Evolutionary conservation across 2,329 filamentous ascomycete genomes (phyloP).

Genomic region (Colletotrichum sp.): DNA sequence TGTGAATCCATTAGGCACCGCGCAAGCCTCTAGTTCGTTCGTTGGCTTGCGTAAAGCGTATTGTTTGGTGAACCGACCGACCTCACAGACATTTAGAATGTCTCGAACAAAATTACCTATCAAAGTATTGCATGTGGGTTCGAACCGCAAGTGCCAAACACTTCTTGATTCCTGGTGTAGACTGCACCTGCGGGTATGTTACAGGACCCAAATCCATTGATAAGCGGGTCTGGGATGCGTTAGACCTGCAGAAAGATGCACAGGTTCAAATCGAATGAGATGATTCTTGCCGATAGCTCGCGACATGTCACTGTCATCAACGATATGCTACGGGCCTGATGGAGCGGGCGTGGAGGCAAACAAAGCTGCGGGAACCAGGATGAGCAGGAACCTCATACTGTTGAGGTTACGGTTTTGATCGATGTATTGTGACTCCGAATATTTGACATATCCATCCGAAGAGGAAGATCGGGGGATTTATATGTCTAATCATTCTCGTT

Average conservation of each 20-base stretch:
- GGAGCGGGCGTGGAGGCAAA: background rate
- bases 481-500: background rate
- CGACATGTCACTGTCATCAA: background rate
- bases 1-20: background rate
- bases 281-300: background rate
- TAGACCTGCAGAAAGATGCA: background rate
- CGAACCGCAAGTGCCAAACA: background rate
- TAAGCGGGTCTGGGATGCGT: background rate
- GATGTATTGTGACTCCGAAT: background rate
- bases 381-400: background rate
- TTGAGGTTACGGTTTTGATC: background rate
- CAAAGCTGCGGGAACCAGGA: background rate
- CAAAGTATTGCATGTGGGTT: background rate
- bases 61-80: background rate
- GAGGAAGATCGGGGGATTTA: background rate
- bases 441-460: background rate
- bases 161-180: background rate
- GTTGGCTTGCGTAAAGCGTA: background rate
- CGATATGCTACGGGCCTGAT: background rate
- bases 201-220: background rate
- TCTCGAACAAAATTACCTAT: background rate
- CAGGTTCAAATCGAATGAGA: background rate
- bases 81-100: background rate
- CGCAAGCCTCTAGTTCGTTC: background rate
- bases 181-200: background rate